A percentile compares a stretch with the other conserved stretches of the same genome.
phyloP scores from a whole-genome alignment of 2,329 filamentous ascomycete genomes.

The Fusarium annulatum region DNA sequence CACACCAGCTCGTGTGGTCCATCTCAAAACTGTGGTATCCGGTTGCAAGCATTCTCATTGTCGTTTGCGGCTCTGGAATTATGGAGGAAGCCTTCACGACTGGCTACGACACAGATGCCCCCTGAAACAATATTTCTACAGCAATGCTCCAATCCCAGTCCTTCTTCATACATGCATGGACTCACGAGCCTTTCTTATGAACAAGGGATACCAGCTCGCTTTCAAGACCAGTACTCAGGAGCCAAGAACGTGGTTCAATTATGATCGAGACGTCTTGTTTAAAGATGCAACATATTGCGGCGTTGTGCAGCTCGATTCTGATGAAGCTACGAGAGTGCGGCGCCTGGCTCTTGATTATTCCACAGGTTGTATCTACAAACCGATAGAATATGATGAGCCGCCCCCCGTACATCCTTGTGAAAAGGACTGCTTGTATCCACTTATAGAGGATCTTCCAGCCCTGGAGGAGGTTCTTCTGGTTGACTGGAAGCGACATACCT shows the following conservation, averaged over 20 bases:
- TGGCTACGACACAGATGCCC: neutral
- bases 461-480: neutral
- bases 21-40: neutral
- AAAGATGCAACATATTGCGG: neutral
- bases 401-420: neutral
- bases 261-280: neutral
- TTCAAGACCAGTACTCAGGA: neutral
- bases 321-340: neutral
- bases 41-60: neutral
- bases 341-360: neutral
- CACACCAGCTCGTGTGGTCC: neutral
- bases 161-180: neutral
- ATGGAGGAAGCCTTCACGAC: neutral
- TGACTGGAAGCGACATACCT: neutral
- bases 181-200: neutral
- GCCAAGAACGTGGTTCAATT: neutral
- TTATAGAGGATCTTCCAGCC: neutral
- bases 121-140: neutral
- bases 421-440: neutral
- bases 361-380: neutral
- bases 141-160: neutral
- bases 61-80: neutral
- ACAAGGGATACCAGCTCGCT: neutral
- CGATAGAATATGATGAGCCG: neutral
- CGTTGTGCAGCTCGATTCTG: neutral